These are phyloP conservation scores for Cyberlindnera meyerae DNA, from an alignment of 805 yeast genomes.

Conservation along the genomic window DNA sequence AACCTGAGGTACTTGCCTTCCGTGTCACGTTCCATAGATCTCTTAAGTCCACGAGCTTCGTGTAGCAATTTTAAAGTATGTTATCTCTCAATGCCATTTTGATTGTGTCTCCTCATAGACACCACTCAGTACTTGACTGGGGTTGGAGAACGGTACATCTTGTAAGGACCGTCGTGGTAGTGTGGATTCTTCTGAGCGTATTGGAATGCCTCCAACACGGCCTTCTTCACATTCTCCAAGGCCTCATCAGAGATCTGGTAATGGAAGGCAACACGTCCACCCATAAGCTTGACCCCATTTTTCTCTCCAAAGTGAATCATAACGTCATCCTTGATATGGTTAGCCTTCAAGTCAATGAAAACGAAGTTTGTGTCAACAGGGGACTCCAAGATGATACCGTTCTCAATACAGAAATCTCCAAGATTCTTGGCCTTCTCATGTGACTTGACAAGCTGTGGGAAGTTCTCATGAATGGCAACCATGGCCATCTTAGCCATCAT, in stretches of 20 bases:
- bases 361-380: slow-evolving; percentile 87
- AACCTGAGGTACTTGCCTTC: too few species aligned
- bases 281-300: slow-evolving; percentile 58
- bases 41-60: too few species aligned
- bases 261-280: slow-evolving; percentile 79
- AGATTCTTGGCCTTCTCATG: slow-evolving; percentile 48
- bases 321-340: slow-evolving; percentile 49
- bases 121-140: slow-evolving; percentile 26
- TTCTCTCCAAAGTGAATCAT: slow-evolving; percentile 50
- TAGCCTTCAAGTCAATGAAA: slow-evolving; percentile 50
- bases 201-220: slow-evolving; percentile 52
- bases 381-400: slow-evolving; percentile 53
- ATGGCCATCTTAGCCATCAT: slow-evolving; percentile 74
- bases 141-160: slow-evolving; percentile 39
- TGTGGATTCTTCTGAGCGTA: slow-evolving; percentile 51
- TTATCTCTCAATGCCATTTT: slow-evolving; percentile 25
- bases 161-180: slow-evolving; percentile 42
- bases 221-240: slow-evolving; percentile 51
- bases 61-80: neutral
- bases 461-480: slow-evolving; percentile 67
- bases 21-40: too few species aligned
- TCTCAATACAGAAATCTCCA: slow-evolving; percentile 43
- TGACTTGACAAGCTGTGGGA: slow-evolving; percentile 41
- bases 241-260: slow-evolving; percentile 55
- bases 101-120: neutral